Percentiles rank a stretch among this genome's conserved stretches.
These are phyloP conservation scores for Anthracocystis panici-leucophaei DNA, from an alignment of 1,284 basidiomycete genomes.

Conservation along the genomic window DNA sequence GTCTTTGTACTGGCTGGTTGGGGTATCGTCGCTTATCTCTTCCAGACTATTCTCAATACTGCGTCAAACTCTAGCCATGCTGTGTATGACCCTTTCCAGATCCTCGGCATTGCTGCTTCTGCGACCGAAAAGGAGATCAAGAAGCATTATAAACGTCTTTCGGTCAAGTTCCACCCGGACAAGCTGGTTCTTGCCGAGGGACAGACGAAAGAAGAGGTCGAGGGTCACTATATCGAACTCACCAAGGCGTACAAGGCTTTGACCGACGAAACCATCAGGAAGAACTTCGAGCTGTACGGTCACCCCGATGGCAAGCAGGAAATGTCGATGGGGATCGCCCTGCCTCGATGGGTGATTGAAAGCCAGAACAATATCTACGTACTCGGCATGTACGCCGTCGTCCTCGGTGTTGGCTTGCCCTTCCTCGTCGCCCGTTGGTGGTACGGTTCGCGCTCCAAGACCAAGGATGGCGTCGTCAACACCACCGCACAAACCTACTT, in stretches of 20 bases:
- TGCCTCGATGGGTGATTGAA: slow-evolving; percentile 94
- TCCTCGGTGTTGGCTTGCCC: slow-evolving; percentile 89
- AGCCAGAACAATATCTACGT: slow-evolving; percentile 92
- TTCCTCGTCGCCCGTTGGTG: slow-evolving; percentile 89
- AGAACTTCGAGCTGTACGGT: slow-evolving; percentile 90
- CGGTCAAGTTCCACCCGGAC: slow-evolving; percentile 81
- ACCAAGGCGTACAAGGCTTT: slow-evolving; percentile 99
- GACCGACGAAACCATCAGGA: slow-evolving; percentile 91
- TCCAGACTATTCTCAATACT: slow-evolving; percentile 76
- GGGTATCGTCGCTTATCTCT: slow-evolving; percentile 79
- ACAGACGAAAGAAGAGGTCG: slow-evolving; percentile 89
- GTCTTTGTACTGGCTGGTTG: slow-evolving; percentile 77
- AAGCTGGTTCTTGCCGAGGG: slow-evolving; percentile 86
- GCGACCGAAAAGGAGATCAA: slow-evolving; percentile 92
- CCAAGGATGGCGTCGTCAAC: slow-evolving; percentile 91
- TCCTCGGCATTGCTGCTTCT: slow-evolving; percentile 85
- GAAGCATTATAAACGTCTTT: slow-evolving; percentile 92
- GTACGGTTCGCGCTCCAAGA: slow-evolving; percentile 90
- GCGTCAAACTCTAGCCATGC: slow-evolving; percentile 70
- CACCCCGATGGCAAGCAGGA: slow-evolving; percentile 97
- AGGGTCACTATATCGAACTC: slow-evolving; percentile 87
- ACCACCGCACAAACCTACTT: slow-evolving; percentile 89
- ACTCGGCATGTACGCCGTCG: slow-evolving; percentile 84
- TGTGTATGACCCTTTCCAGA: slow-evolving; percentile 91
- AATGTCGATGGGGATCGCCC: slow-evolving; percentile 92